Evolutionary conservation across 768 basidiomycete species (phyloP).

Genomic region (Boletellus sp.): DNA sequence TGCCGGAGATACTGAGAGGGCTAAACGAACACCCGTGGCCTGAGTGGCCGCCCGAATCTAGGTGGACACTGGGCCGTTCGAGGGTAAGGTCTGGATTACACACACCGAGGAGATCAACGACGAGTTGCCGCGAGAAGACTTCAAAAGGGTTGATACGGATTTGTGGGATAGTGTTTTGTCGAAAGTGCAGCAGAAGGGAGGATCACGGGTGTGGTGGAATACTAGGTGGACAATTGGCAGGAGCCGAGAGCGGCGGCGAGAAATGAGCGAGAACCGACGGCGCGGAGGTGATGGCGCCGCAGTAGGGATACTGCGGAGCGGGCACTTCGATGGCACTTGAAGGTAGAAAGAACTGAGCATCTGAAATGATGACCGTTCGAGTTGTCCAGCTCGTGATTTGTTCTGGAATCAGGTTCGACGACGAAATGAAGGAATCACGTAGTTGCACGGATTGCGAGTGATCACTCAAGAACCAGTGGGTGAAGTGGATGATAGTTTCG

Average conservation of each 20-base stretch:
- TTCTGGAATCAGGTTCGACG: too few species aligned
- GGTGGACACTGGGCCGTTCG: conserved; percentile 29
- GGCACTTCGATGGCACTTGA: too few species aligned
- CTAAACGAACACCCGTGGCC: conserved; percentile 10
- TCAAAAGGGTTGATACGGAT: conserved; percentile 30
- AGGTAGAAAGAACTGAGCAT: too few species aligned
- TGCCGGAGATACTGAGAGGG: conserved; percentile 12
- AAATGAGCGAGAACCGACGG: conserved; percentile 15
- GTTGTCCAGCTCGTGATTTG: too few species aligned
- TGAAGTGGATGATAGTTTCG: too few species aligned
- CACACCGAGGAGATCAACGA: conserved; percentile 23
- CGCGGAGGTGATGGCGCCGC: conserved; percentile 19
- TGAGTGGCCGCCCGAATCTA: conserved; percentile 27
- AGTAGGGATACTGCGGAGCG: not conserved
- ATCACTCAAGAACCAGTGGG: too few species aligned
- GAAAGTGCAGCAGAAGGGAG: conserved; percentile 8
- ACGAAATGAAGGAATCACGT: too few species aligned
- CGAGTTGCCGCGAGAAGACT: conserved; percentile 29
- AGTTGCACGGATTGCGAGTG: too few species aligned
- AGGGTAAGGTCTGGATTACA: conserved; percentile 23
- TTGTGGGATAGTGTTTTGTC: conserved; percentile 24
- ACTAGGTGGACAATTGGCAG: conserved; percentile 9
- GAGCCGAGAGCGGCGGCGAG: conserved; percentile 12
- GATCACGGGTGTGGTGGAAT: conserved; percentile 16
- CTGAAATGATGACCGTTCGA: too few species aligned